Evolutionary conservation across 345 rosid genomes (phyloP).

Genomic region (Citrus inodora): DNA sequence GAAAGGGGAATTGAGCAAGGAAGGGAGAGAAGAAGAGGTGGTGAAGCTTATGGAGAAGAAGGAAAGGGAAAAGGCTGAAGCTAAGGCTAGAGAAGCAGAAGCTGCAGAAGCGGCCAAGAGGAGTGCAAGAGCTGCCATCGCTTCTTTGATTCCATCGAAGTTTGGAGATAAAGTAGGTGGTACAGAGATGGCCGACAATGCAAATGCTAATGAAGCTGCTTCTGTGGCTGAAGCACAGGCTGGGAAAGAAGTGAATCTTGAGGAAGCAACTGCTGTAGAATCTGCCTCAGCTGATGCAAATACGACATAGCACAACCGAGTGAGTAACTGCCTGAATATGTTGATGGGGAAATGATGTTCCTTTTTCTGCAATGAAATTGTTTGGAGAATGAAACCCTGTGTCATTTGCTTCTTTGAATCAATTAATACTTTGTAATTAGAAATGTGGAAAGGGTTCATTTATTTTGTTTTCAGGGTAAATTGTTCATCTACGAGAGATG

Average conservation of each 20-base stretch:
- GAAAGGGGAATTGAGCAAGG: slow-evolving; percentile 62
- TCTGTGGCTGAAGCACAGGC: slow-evolving; percentile 8
- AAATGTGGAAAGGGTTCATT: not conserved
- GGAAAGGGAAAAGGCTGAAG: slow-evolving; percentile 83
- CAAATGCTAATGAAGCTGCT: slow-evolving; percentile 24
- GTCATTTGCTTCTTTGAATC: not conserved
- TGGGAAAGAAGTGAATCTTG: slow-evolving; percentile 25
- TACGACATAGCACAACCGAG: not conserved
- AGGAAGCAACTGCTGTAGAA: slow-evolving; percentile 25
- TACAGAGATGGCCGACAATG: slow-evolving; percentile 13
- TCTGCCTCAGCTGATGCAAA: slow-evolving; percentile 15
- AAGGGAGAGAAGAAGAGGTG: slow-evolving; percentile 74
- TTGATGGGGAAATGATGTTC: slow-evolving; percentile 1
- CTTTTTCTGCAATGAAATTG: not conserved
- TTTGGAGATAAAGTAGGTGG: slow-evolving; percentile 44
- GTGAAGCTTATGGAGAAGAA: slow-evolving; percentile 78
- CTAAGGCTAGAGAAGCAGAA: slow-evolving; percentile 70
- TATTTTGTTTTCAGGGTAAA: not conserved
- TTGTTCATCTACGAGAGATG: not conserved
- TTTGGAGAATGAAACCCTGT: not conserved
- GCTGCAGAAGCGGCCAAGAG: slow-evolving; percentile 75
- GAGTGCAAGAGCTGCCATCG: slow-evolving; percentile 47
- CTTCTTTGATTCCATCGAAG: slow-evolving; percentile 49
- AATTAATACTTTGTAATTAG: slow-evolving; percentile 4
- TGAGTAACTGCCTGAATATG: slow-evolving; percentile 15